Evolutionary conservation across 2,329 filamentous ascomycete species (phyloP).

Genomic region (Tothia fuscella): DNA sequence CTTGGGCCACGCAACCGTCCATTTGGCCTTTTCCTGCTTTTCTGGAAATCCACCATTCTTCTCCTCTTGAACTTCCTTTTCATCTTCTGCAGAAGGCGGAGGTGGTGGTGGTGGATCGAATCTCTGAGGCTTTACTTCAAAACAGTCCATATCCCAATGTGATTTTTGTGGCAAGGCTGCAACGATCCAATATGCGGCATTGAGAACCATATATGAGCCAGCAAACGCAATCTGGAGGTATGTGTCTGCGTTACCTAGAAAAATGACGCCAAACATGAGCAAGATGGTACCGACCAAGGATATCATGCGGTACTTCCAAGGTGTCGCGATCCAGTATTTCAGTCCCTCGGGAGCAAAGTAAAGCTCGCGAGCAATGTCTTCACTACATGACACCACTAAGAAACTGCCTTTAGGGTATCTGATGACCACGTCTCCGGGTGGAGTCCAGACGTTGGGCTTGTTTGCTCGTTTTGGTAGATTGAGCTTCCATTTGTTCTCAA

Average conservation of each 20-base stretch:
- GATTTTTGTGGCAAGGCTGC: slow-evolving; percentile 34
- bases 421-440: slow-evolving; percentile 36
- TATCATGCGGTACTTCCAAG: slow-evolving; percentile 32
- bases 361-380: slow-evolving; percentile 37
- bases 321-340: slow-evolving; percentile 31
- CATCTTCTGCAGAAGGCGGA: too few relatives aligned
- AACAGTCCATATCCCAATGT: slow-evolving; percentile 38
- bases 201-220: slow-evolving; percentile 37
- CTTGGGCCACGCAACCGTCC: neutral
- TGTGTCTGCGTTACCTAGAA: slow-evolving; percentile 37
- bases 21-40: neutral
- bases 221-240: slow-evolving; percentile 38
- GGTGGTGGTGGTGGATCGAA: slow-evolving; percentile 16
- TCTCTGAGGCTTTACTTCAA: slow-evolving; percentile 27
- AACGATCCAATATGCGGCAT: slow-evolving; percentile 39
- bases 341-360: slow-evolving; percentile 41
- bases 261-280: slow-evolving; percentile 41
- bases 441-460: slow-evolving; percentile 15
- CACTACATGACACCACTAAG: slow-evolving; percentile 37
- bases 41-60: neutral
- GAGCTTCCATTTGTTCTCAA: slow-evolving; percentile 38
- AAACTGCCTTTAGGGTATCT: slow-evolving; percentile 40
- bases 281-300: slow-evolving; percentile 39
- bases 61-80: neutral
- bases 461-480: slow-evolving; percentile 26